These are phyloP conservation scores for Barbatosphaeria neglecta DNA, from an alignment of 495 filamentous ascomycete species.

Conservation along the genomic window DNA sequence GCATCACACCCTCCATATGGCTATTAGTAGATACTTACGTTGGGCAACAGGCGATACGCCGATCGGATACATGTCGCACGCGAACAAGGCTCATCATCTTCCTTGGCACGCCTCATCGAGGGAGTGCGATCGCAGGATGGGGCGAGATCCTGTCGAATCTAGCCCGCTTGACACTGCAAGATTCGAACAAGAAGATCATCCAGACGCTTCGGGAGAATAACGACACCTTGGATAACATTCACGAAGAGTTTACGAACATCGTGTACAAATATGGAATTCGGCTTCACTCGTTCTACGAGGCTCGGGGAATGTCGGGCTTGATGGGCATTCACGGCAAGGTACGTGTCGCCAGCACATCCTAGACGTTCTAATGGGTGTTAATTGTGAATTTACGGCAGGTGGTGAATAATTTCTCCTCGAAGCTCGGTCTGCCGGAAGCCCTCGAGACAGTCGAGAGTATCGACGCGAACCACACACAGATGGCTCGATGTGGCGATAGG, in stretches of 20 bases:
- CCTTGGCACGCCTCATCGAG: slow-evolving; percentile 30
- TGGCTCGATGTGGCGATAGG: slow-evolving; percentile 17
- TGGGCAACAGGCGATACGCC: slow-evolving; percentile 13
- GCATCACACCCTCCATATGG: too few species aligned
- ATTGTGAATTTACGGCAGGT: slow-evolving; percentile 6
- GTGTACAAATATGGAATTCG: slow-evolving; percentile 11
- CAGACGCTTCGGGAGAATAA: slow-evolving; percentile 20
- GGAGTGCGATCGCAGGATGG: slow-evolving; percentile 20
- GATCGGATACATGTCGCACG: slow-evolving; percentile 15
- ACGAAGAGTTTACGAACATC: slow-evolving; percentile 19
- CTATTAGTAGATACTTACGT: not conserved
- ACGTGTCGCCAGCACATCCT: not conserved
- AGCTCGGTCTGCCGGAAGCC: slow-evolving; percentile 13
- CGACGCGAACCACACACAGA: slow-evolving; percentile 25
- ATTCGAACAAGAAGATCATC: slow-evolving; percentile 14
- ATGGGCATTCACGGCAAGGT: slow-evolving; percentile 25
- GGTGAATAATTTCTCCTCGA: slow-evolving; percentile 23
- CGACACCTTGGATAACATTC: slow-evolving; percentile 26
- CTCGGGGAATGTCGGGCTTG: slow-evolving; percentile 22
- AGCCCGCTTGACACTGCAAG: slow-evolving; percentile 9
- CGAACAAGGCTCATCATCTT: slow-evolving; percentile 26
- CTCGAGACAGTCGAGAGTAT: slow-evolving; percentile 27
- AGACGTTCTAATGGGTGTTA: not conserved
- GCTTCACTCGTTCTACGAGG: slow-evolving; percentile 33
- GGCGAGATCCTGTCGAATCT: slow-evolving; percentile 16